Evolutionary conservation across 2,329 filamentous ascomycete species (phyloP).

Genomic region (Aureobasidium musti): DNA sequence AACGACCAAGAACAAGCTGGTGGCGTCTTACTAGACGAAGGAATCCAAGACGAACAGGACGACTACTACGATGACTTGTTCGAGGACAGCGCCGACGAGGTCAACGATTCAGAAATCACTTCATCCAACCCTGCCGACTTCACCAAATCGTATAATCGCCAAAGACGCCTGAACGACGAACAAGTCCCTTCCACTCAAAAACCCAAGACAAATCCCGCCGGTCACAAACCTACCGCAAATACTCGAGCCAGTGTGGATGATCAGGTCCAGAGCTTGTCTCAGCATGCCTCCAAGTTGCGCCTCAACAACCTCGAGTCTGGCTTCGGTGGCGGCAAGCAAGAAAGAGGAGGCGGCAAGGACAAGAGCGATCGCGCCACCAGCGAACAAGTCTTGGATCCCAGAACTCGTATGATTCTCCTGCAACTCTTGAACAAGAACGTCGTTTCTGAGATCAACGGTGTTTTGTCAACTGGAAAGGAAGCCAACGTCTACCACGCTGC

Average conservation of each 20-base stretch:
- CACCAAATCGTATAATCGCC: conserved; percentile 86
- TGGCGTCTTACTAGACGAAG: conserved; percentile 16
- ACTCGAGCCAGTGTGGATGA: conserved; percentile 80
- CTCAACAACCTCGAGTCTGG: conserved; percentile 65
- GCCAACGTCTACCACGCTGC: conserved; percentile 96
- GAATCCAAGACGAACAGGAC: conserved; percentile 53
- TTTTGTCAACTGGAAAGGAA: conserved; percentile 95
- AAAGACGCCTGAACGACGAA: conserved; percentile 65
- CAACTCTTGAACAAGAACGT: conserved; percentile 94
- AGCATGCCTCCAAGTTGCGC: conserved; percentile 82
- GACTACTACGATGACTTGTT: conserved; percentile 64
- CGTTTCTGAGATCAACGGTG: conserved; percentile 89
- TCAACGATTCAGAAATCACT: conserved; percentile 61
- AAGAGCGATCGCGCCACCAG: conserved; percentile 91
- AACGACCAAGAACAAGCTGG: conserved; percentile 33
- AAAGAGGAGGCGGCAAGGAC: conserved; percentile 66
- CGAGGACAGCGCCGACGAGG: conserved; percentile 56
- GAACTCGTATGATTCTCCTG: conserved; percentile 91
- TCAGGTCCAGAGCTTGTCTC: conserved; percentile 79
- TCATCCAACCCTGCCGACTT: conserved; percentile 65
- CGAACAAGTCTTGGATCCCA: conserved; percentile 90
- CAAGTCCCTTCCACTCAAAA: conserved; percentile 55
- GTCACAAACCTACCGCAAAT: conserved; percentile 70
- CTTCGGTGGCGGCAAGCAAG: conserved; percentile 50
- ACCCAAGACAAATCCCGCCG: conserved; percentile 70